phyloP scores from a whole-genome alignment of 768 basidiomycete genomes.

The Naematelia encephala region DNA sequence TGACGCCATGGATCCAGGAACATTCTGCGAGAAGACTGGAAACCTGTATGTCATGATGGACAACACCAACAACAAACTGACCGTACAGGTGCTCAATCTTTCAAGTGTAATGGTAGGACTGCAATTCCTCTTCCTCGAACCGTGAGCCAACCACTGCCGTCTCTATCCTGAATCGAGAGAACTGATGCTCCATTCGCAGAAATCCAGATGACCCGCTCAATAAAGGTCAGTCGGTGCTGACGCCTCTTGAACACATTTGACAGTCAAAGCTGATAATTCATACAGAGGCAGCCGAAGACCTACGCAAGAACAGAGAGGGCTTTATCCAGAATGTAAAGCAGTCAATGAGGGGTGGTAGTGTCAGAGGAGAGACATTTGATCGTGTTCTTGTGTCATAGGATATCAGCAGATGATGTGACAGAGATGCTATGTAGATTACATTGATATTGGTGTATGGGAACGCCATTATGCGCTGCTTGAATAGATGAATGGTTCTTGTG shows the following conservation, averaged over 20 bases:
- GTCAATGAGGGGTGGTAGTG: conserved; percentile 74
- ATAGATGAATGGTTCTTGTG: too few relatives aligned
- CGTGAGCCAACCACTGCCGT: conserved; percentile 48
- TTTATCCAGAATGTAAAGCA: conserved; percentile 81
- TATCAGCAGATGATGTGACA: neutral
- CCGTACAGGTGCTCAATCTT: conserved; percentile 66
- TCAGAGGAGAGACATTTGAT: conserved; percentile 78
- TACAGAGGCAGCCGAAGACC: conserved; percentile 95
- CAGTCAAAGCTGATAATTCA: conserved; percentile 7
- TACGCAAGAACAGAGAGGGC: conserved; percentile 78
- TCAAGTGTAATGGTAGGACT: conserved; percentile 98
- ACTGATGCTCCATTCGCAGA: conserved; percentile 19
- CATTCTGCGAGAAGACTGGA: conserved; percentile 99
- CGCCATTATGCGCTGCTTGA: too few relatives aligned
- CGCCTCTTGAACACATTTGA: neutral
- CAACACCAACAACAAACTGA: conserved; percentile 11
- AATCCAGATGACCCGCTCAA: conserved; percentile 98
- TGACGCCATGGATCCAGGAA: conserved; percentile 56
- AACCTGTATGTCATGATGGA: conserved; percentile 73
- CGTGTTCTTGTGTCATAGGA: conserved; percentile 55
- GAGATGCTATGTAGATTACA: neutral
- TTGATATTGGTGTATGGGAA: neutral
- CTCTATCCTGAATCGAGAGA: neutral
- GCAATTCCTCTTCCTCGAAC: conserved; percentile 97
- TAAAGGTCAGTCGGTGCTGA: conserved; percentile 65